These are phyloP conservation scores for Eucalyptus sp. DNA, from an alignment of 345 rosid genomes.

Conservation along the genomic window DNA sequence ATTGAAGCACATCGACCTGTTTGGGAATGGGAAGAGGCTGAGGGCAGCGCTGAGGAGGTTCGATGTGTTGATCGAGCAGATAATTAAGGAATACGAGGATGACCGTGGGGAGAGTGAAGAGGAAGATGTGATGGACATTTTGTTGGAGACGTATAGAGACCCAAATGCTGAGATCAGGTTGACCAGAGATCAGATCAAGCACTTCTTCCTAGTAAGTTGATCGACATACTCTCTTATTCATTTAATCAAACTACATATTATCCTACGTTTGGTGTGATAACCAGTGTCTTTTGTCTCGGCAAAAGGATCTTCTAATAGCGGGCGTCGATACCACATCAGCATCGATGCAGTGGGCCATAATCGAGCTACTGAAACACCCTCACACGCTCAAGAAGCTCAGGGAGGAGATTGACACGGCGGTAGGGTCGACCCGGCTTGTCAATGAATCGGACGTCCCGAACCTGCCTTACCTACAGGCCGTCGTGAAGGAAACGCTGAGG, in stretches of 20 bases:
- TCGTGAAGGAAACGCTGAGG: conserved; percentile 30
- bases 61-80: conserved; percentile 20
- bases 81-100: conserved; percentile 20
- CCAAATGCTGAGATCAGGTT: conserved; percentile 33
- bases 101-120: not conserved
- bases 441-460: conserved; percentile 24
- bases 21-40: conserved; percentile 28
- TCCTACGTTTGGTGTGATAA: not conserved
- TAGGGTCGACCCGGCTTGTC: conserved; percentile 7
- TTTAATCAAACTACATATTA: not conserved
- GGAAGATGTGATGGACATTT: conserved; percentile 44
- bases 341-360: conserved; percentile 21
- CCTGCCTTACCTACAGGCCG: conserved; percentile 23
- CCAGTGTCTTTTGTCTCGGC: not conserved
- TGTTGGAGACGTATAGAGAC: conserved; percentile 50
- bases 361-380: conserved; percentile 20
- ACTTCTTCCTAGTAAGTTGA: conserved; percentile 46
- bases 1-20: conserved; percentile 16
- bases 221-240: not conserved
- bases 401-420: conserved; percentile 10
- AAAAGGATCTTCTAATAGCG: conserved; percentile 19
- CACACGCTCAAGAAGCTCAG: conserved; percentile 4
- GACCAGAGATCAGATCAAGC: conserved; percentile 51
- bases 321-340: conserved; percentile 21
- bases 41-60: conserved; percentile 4